Conservation (phyloP, 1,284 basidiomycete genomes). For the Leccinum subfulvum region DNA sequence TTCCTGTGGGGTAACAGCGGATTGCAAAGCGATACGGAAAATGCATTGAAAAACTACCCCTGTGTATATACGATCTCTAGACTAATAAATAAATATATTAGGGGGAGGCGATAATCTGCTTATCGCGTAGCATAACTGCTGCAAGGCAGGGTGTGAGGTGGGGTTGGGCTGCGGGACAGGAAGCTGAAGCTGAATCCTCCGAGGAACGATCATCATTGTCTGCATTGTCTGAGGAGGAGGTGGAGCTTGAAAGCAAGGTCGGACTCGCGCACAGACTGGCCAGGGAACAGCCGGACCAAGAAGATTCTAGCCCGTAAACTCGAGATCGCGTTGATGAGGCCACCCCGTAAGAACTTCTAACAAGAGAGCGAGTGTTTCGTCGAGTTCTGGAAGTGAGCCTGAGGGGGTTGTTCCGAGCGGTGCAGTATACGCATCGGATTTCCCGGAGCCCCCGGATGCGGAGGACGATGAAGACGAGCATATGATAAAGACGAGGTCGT, state of each 20-base stretch:
- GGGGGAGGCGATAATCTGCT: too few relatives aligned
- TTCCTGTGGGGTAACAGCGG: too few relatives aligned
- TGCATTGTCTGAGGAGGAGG: constrained; percentile 8
- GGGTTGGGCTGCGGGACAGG: constrained; percentile 11
- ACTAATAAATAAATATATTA: too few relatives aligned
- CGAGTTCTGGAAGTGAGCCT: constrained; percentile 22
- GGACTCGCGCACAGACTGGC: constrained; percentile 13
- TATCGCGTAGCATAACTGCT: too few relatives aligned
- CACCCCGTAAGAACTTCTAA: constrained; percentile 13
- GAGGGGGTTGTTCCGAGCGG: constrained; percentile 23
- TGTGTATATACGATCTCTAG: too few relatives aligned
- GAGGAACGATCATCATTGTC: constrained; percentile 1
- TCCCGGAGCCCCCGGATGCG: constrained; percentile 45
- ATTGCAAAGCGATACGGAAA: too few relatives aligned
- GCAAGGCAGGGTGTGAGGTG: too few relatives aligned
- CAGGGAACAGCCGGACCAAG: constrained; percentile 19
- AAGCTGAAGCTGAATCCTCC: not conserved
- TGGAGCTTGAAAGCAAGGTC: not conserved
- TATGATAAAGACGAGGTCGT: constrained; percentile 9
- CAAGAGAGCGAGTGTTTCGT: constrained; percentile 9
- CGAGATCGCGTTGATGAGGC: constrained; percentile 21
- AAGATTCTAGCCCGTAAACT: constrained; percentile 24
- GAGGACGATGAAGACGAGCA: constrained; percentile 36
- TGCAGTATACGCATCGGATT: constrained; percentile 48
- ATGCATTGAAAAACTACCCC: too few relatives aligned